A percentile compares a stretch with the other conserved stretches of the same genome.
Evolutionary conservation across 331 rosid species (phyloP).

Genomic region (Ulmus americana): DNA sequence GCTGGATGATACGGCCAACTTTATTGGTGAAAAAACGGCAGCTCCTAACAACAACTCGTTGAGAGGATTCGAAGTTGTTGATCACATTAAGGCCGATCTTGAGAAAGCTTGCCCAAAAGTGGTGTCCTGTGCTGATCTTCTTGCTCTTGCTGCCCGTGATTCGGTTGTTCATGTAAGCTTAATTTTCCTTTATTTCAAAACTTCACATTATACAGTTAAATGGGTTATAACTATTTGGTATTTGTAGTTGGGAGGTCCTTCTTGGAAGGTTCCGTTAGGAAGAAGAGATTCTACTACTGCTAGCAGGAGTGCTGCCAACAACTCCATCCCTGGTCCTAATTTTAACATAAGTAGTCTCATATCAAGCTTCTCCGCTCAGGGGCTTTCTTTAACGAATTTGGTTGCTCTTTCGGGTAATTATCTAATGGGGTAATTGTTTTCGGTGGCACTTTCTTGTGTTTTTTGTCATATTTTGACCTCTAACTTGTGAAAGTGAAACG

Average conservation of each 20-base stretch:
- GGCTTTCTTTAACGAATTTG: constrained; percentile 41
- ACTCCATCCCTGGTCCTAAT: constrained; percentile 30
- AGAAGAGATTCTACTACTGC: constrained; percentile 58
- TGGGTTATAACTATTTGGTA: neutral
- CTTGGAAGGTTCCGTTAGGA: constrained; percentile 47
- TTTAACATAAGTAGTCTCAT: constrained; percentile 21
- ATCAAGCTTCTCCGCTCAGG: constrained; percentile 33
- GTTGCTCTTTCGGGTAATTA: constrained; percentile 48
- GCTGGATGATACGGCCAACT: constrained; percentile 50
- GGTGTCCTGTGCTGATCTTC: constrained; percentile 76
- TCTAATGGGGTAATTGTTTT: too few species aligned
- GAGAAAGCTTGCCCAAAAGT: constrained; percentile 54
- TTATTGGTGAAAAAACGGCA: constrained; percentile 64
- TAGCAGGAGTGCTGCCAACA: constrained; percentile 37
- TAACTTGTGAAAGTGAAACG: too few species aligned
- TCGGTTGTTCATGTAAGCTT: constrained; percentile 26
- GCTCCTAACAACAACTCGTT: constrained; percentile 48
- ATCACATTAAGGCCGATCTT: constrained; percentile 42
- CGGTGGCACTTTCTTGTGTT: too few species aligned
- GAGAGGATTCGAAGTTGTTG: constrained; percentile 59
- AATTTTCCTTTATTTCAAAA: neutral
- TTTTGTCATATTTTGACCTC: too few species aligned
- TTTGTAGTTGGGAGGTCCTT: constrained; percentile 49
- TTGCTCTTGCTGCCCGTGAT: constrained; percentile 63
- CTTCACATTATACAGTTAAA: neutral